phyloP scores from a whole-genome alignment of 257 asterid genomes.

The Plantago ovata region DNA sequence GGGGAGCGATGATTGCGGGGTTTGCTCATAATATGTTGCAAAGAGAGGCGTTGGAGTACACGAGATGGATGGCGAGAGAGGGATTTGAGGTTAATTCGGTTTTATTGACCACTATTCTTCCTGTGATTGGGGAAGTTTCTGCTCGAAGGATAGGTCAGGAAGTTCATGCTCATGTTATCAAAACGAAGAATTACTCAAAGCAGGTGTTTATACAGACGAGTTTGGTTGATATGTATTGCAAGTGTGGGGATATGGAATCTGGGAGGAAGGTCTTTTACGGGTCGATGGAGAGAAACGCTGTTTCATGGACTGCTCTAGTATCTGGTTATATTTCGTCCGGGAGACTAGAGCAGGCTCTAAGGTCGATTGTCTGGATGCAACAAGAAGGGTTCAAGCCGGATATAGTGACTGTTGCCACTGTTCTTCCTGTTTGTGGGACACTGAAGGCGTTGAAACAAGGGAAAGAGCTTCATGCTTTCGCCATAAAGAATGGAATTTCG shows the following conservation, averaged over 20 bases:
- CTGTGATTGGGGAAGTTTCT: slow-evolving; percentile 59
- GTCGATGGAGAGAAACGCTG: slow-evolving; percentile 56
- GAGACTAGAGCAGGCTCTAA: slow-evolving; percentile 80
- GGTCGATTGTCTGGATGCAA: slow-evolving; percentile 88
- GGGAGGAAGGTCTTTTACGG: slow-evolving; percentile 81
- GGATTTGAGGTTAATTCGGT: slow-evolving; percentile 67
- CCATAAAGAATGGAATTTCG: slow-evolving; percentile 50
- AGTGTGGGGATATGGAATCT: slow-evolving; percentile 73
- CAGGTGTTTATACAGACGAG: slow-evolving; percentile 68
- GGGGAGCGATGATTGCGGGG: slow-evolving; percentile 94
- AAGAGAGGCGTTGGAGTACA: slow-evolving; percentile 67
- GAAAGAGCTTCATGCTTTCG: slow-evolving; percentile 71
- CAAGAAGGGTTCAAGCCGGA: slow-evolving; percentile 92
- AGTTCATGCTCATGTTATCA: slow-evolving; percentile 75
- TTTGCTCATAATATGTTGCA: slow-evolving; percentile 75
- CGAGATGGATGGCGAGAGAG: slow-evolving; percentile 60
- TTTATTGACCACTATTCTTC: slow-evolving; percentile 63
- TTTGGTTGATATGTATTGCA: slow-evolving; percentile 88
- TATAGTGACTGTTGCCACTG: slow-evolving; percentile 71
- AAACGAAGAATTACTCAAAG: slow-evolving; percentile 64
- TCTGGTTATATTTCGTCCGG: slow-evolving; percentile 73
- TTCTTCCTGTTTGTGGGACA: slow-evolving; percentile 85
- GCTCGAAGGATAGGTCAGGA: slow-evolving; percentile 66
- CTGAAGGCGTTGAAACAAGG: slow-evolving; percentile 62
- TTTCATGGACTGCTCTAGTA: slow-evolving; percentile 88